Percentiles rank a stretch among this genome's conserved stretches.
Conservation (phyloP, 140 eudicot species). For the Flaveria floridana region DNA sequence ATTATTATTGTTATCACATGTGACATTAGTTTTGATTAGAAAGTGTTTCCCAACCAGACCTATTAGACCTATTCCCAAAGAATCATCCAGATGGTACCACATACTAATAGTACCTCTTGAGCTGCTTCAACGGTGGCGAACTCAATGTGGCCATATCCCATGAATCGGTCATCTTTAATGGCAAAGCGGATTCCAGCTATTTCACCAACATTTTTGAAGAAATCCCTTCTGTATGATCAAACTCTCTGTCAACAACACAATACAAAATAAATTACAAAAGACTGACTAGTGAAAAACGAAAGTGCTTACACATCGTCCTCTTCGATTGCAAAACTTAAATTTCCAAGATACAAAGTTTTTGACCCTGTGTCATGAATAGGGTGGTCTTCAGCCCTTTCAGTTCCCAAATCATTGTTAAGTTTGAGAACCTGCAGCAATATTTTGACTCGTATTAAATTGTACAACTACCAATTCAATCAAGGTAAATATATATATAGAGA, state of each 20-base stretch:
- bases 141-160: slow-evolving; percentile 79
- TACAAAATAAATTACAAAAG: background rate
- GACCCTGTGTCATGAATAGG: slow-evolving; percentile 49
- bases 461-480: background rate
- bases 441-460: background rate
- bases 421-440: slow-evolving; percentile 22
- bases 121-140: slow-evolving; percentile 79
- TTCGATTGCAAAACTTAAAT: slow-evolving; percentile 58
- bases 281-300: background rate
- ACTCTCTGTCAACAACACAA: slow-evolving; percentile 12
- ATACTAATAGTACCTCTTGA: slow-evolving; percentile 47
- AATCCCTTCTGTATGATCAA: slow-evolving; percentile 48
- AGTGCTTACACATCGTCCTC: slow-evolving; percentile 69
- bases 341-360: slow-evolving; percentile 83
- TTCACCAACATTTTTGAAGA: slow-evolving; percentile 77
- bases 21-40: background rate
- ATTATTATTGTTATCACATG: background rate
- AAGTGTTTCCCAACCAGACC: background rate
- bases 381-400: slow-evolving; percentile 10
- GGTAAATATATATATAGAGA: too few species aligned
- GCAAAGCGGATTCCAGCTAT: slow-evolving; percentile 62
- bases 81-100: too few species aligned
- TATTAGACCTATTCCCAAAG: too few species aligned
- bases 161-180: slow-evolving; percentile 45
- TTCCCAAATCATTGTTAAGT: slow-evolving; percentile 13